Evolutionary conservation across 2,329 filamentous ascomycete genomes (phyloP), one percentile per base, ranked within the genome.

Genomic region (Byssoonygena ceratinophila): DNA sequence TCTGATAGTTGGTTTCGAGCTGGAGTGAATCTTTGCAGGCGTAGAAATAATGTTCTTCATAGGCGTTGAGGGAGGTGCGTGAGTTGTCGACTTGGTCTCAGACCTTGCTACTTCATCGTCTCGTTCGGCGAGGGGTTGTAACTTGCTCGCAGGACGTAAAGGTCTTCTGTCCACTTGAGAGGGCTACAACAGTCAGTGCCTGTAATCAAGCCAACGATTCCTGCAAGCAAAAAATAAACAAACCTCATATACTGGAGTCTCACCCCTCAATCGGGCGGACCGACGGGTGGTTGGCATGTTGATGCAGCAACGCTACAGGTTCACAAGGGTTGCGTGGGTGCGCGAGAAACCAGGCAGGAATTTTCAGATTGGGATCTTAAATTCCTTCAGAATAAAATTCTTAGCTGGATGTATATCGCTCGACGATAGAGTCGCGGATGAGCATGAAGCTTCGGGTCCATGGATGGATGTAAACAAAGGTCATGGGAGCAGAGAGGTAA

Each of bases 61-160:
- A 47, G 58, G 61, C 25, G 58, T 58, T 54, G 55, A 20, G 51
- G 58, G 54, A 48, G 54, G 23, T 45, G 53, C 58, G 31, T 51
- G 50, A 25, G 34, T 46, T 53, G 56, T 57, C 59, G 53, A 50
- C 36, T 59, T 58, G 11, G 63, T 65, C 40, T 66, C 56, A 22
- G 41, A 56, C 3, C 20, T 1, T 43, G 60, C 63, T 11, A 67
- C 65, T 55, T 68, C 68, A 53, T 74, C 71, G 47, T 74, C 73
- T 58, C 68, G 65, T 65, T 78, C 75, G 46, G 68, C 59, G 18
- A 77, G 66, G n/a, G 71, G 65, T 16, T 67, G 58, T 29, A 78
- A 70, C 55, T 66, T 71, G 14, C 57, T 32, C 34, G 55, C 55
- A 50, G 59, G 43, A 23, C 60, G 56, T 32, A 60, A 47, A 25